Evolutionary conservation across 352 stramenopile species (phyloP), one percentile per base, ranked within the genome.

Genomic region (Phytophthora palmivora): DNA sequence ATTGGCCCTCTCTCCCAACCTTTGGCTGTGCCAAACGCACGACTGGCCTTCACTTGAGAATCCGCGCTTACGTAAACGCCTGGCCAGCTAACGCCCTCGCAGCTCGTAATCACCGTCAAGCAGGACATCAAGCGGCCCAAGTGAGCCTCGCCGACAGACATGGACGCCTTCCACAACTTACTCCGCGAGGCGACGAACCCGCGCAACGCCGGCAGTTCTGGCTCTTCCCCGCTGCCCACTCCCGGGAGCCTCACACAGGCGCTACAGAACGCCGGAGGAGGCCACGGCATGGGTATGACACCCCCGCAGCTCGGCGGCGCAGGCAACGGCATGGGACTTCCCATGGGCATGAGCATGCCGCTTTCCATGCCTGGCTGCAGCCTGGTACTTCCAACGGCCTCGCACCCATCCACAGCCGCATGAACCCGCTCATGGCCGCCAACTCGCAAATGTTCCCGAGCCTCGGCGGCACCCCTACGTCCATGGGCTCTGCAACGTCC

Each of bases 81-180:
- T 8, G 21, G 9, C n/a, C 21, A 3, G 21, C 41, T 19, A 19
- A 15, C n/a, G 36, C 15, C 15, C 45, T 28, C 10, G 10, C 30
- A 11, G 38, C 58, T 67, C 73, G 73, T 82, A 82, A 82, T 79
- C 70, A 70, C 50, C 26, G 33, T 47, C 55, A 33, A 32, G 44
- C 34, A 36, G 39, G 58, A 38, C 58, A 52, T 49, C 59, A 48
- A 47, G 18, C 11, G 26, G 12, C 26, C 42, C 48, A 49, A 56
- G 39, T 46, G 46, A 70, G 41, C 39, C 47, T 24, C 26, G 6
- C 4, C 12, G 21, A 55, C 22, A 30, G 42, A 65, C 42, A 92
- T 92, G 84, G 82, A 92, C 63, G 76, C 76, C 39, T 91, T 92
- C 66, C 80, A 92, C 57, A 92, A 92, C 63, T 62, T 92, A 26